These are phyloP conservation scores for Exophiala sp. DNA, from an alignment of 2,329 filamentous ascomycete species.

Conservation along the genomic window DNA sequence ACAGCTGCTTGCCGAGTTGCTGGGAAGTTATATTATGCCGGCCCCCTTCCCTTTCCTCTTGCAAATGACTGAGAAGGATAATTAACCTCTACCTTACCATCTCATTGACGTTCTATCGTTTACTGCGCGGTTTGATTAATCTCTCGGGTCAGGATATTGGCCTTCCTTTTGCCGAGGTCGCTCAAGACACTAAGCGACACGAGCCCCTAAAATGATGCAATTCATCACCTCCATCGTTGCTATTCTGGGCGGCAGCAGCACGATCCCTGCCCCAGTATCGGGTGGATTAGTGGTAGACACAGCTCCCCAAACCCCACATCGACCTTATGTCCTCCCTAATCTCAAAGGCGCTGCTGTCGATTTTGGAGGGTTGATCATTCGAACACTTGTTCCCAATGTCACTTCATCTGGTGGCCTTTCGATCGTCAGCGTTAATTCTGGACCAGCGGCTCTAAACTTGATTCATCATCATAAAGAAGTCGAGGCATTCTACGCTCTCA, in stretches of 20 bases:
- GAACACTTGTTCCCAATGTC: constrained; percentile 20
- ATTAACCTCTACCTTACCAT: too few relatives aligned
- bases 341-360: constrained; percentile 20
- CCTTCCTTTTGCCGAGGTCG: too few relatives aligned
- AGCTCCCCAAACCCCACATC: constrained; percentile 15
- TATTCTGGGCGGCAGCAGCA: not conserved
- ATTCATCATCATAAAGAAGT: constrained; percentile 22
- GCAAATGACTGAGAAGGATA: too few relatives aligned
- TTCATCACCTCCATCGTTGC: not conserved
- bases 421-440: constrained; percentile 18
- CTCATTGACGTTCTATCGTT: too few relatives aligned
- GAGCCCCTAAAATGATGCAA: not conserved
- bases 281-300: constrained; percentile 14
- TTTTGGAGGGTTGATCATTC: constrained; percentile 22
- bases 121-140: too few relatives aligned
- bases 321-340: constrained; percentile 22
- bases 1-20: too few relatives aligned
- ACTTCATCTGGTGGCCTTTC: constrained; percentile 19
- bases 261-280: not conserved
- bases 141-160: too few relatives aligned
- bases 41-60: too few relatives aligned
- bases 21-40: too few relatives aligned
- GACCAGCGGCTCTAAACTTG: constrained; percentile 15
- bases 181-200: not conserved
- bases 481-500: constrained; percentile 23